Evolutionary conservation across 2,329 filamentous ascomycete genomes (phyloP), one percentile per base, ranked within the genome.

Genomic region (Ophidiomyces ophidiicola): DNA sequence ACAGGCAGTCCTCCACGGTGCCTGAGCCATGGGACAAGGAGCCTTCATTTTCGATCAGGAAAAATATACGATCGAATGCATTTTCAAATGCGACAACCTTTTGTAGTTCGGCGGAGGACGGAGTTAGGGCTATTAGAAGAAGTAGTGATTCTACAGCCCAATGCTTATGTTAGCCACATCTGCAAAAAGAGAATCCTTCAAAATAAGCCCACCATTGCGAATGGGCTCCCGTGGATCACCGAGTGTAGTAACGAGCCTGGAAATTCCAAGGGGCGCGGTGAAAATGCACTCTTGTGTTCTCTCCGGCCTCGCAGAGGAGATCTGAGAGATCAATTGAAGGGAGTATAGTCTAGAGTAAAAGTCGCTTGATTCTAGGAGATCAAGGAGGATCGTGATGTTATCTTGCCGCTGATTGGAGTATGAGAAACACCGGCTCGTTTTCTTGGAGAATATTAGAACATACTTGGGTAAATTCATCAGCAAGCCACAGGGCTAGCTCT

Each of bases 41-140:
- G 0, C 90, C 90, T 52, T 98, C 90, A 0, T 71, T 67, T 48
- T 80, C 73, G 38, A 98, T 82, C 38, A 96, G 78, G 31, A 70
- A 70, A 56, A 96, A 94, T 18, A 92, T 67, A 30, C 80, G 78
- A 45, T 90, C 85, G 52, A 94, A 96, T 0, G 87, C 84, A 67
- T 85, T 88, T 53, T 94, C 86, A 49, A 94, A 96, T 0, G 86
- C 90, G 17, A 96, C 87, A 1, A 96, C 71, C 59, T 96, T 96
- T 56, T 96, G 87, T 37, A 98, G 74, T 52, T 96, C 87, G 29
- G 79, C 66, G 6, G 88, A 94, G 0, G 78, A 79, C 20, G 85
- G 83, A 0, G 90, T 94, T 20, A 98, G 70, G 42, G 86, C 82
- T 21, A 83, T 93, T 34, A 98, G 72, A 10, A 98, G 71, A n/a